Evolutionary conservation across 345 rosid species (phyloP).

Genomic region (Populus tremula): DNA sequence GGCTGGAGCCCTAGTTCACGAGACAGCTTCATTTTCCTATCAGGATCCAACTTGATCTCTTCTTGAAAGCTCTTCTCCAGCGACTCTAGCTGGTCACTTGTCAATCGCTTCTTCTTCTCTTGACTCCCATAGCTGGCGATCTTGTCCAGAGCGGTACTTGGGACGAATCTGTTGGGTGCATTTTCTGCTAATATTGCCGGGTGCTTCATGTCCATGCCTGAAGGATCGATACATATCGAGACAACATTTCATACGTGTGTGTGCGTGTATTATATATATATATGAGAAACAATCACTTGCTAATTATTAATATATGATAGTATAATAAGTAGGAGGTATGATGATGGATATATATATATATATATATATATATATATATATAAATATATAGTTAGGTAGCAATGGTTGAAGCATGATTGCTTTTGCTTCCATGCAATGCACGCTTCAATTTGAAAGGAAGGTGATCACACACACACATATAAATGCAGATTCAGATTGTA

Average conservation of each 20-base stretch:
- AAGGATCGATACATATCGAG: not conserved
- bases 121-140: constrained; percentile 32
- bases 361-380: too few species aligned
- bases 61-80: constrained; percentile 83
- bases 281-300: too few species aligned
- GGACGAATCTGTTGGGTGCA: constrained; percentile 32
- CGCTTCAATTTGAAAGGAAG: too few species aligned
- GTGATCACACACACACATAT: too few species aligned
- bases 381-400: not conserved
- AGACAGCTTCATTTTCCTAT: constrained; percentile 76
- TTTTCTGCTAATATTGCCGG: constrained; percentile 29
- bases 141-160: constrained; percentile 36
- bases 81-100: constrained; percentile 61
- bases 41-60: constrained; percentile 76
- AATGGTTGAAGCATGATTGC: not conserved
- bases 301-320: too few species aligned
- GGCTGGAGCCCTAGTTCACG: constrained; percentile 84
- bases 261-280: too few species aligned
- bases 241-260: too few species aligned
- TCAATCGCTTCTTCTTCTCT: constrained; percentile 72
- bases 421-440: too few species aligned
- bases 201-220: constrained; percentile 57
- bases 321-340: too few species aligned
- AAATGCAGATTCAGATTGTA: too few species aligned
- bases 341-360: too few species aligned